Evolutionary conservation across 306 rosid genomes (phyloP), one percentile per base, ranked within the genome.

Genomic region (Biancaea sappan): DNA sequence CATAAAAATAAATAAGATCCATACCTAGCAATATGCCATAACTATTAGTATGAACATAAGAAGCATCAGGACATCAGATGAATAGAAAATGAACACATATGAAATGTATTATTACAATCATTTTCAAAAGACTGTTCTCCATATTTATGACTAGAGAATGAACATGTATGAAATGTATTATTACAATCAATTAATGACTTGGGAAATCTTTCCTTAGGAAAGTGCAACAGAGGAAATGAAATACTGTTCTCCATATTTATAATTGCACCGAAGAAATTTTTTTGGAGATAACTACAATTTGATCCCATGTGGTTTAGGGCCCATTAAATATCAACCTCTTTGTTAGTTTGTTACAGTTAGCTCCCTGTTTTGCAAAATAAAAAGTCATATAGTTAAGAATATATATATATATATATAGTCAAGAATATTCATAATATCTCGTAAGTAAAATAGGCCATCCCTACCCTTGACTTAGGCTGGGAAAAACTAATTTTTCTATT

Each of bases 21-120:
- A 13, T 10, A 47, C 53, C 65, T 64, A 59, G 53, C 18, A 58
- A 37, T 53, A 66, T 48, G 34, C 37, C 58, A 64, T 43, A 15
- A 54, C 59, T 35, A 18, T 35, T 13, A 11, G 1, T 4, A 21
- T 2, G 12, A 19, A 12, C 47, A 37, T 19, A 34, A 62, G 68
- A 62, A 18, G 50, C 69, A 62, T 37, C 16, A 37, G 29, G 38
- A 37, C 31, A 63, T 9, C 19, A 21, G 69, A 15, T 37, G 29
- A 62, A 35, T 12, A 63, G 37, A 19, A 18, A 62, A 63, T 37
- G 3, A 21, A 1, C 37, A 22, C 8, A 50, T 19, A 19, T 10
- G 31, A 16, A 6, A 63, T 13, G 18, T 19, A 12, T 37, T 35
- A 3, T 21, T 62, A 25, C 48, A 63, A 12, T 22, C 9, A 11